These are phyloP conservation scores for Ogataea paradorogensis DNA, from an alignment of 805 yeast genomes.

Conservation along the genomic window DNA sequence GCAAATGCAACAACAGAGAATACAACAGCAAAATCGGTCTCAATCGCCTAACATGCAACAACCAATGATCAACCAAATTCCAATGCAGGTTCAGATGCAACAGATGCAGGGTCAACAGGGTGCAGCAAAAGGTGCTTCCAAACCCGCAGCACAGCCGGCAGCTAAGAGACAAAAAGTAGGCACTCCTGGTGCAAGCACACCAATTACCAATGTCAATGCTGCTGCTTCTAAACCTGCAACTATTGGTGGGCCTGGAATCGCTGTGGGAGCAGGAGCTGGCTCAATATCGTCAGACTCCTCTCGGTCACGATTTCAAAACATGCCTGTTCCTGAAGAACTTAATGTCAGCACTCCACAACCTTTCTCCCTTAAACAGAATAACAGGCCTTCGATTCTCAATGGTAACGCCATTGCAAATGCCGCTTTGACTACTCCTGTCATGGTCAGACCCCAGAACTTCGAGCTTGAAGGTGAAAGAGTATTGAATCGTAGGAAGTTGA, in stretches of 20 bases:
- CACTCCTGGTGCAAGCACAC: conserved; percentile 27
- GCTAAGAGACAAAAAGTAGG: conserved; percentile 19
- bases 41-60: conserved; percentile 12
- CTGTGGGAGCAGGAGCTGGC: conserved; percentile 5
- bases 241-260: conserved; percentile 17
- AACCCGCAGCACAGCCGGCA: conserved; percentile 13
- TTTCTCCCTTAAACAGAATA: conserved; percentile 54
- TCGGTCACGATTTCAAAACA: conserved; percentile 58
- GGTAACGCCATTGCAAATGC: conserved; percentile 76
- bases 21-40: conserved; percentile 7
- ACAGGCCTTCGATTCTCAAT: conserved; percentile 79
- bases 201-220: conserved; percentile 48
- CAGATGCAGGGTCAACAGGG: conserved; percentile 10
- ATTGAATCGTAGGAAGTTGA: conserved; percentile 81
- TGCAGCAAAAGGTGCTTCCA: conserved; percentile 6
- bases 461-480: conserved; percentile 82
- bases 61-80: conserved; percentile 15
- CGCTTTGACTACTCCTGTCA: conserved; percentile 71
- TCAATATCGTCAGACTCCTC: conserved; percentile 32
- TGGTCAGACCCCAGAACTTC: conserved; percentile 72
- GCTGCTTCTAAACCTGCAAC: conserved; percentile 37
- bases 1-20: conserved; percentile 18
- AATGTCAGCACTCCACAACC: conserved; percentile 66
- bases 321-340: conserved; percentile 69
- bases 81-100: conserved; percentile 12